Base-by-base conservation (phyloP, 345 rosid species). In the Excoecaria agallocha region DNA sequence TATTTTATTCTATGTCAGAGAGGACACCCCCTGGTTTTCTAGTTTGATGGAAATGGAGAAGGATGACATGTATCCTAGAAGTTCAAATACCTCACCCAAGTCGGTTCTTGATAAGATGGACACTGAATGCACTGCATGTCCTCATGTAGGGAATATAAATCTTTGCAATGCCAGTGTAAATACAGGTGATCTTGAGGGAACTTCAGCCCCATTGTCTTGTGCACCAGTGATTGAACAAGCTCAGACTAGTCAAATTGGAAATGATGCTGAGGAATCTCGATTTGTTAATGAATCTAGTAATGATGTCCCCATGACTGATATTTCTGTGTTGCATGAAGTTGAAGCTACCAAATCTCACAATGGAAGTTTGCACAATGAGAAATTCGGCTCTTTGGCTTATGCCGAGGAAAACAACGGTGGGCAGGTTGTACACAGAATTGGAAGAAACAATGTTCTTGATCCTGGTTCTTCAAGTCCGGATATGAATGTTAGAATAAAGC, bases 1-100 rank as follows among this genome's bases (percentile, higher is more conserved):
- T 76, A 86, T 93, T 69, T 84, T 96, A 65, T 90, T 93, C 70
- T 96, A 96, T 81, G 91, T 87, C 15, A 87, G 85, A 82, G 87
- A 86, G 76, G 91, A 73, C 39, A 85, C 84, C 22, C 90, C 91
- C 10, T 96, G 94, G 99, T 85, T 90, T 83, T 85, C 89, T 54
- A 85, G 74, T 74, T 81, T 81, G 66, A 80, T 81, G 52, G 88
- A 86, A 85, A 69, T 71, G 59, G 78, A 78, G 68, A 78, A 76
- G 68, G 76, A 77, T 46, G 61, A 59, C 61, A 12, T 45, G 46
- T 79, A 77, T 70, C 61, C 74, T 24, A 74, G 61, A 60, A 63
- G 72, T 25, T 63, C 70, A 46, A 84, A 75, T 70, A 72, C 84
- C 48, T 95, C 97, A 17, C 97, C 96, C 41, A 87, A 86, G 68